Evolutionary conservation across 306 rosid species (phyloP).

Genomic region (Cyclanthera cordifolia): DNA sequence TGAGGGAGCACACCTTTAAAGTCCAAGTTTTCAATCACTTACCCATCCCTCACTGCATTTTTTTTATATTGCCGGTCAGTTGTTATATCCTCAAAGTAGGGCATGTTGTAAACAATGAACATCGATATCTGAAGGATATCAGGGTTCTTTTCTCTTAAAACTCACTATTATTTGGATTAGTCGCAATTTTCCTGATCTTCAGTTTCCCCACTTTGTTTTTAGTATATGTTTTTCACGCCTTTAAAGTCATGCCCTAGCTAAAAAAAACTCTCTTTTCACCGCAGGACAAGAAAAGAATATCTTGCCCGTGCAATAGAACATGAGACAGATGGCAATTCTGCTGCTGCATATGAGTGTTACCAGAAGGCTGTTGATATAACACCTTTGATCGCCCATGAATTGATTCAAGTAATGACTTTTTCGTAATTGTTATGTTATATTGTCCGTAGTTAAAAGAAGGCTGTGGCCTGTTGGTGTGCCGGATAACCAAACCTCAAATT

Average conservation of each 20-base stretch:
- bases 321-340: slow-evolving; percentile 58
- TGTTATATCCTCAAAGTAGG: background rate
- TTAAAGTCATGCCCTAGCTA: background rate
- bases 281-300: slow-evolving; percentile 73
- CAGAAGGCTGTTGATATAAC: slow-evolving; percentile 96
- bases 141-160: too few relatives aligned
- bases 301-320: slow-evolving; percentile 70
- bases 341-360: slow-evolving; percentile 87
- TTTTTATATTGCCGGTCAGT: background rate
- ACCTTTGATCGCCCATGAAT: slow-evolving; percentile 53
- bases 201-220: background rate
- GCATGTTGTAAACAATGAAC: background rate
- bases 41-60: too few relatives aligned
- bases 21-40: too few relatives aligned
- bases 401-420: slow-evolving; percentile 51
- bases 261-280: slow-evolving; percentile 11
- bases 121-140: background rate
- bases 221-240: background rate
- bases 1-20: too few relatives aligned
- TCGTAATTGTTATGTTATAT: background rate
- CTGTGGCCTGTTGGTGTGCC: too few relatives aligned
- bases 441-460: too few relatives aligned
- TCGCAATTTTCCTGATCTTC: background rate
- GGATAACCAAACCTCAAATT: too few relatives aligned
- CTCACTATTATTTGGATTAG: too few relatives aligned